Percentiles rank a stretch among this genome's conserved stretches.
These are phyloP conservation scores for Globisporangium nodosum DNA, from an alignment of 352 stramenopile genomes.

Conservation along the genomic window DNA sequence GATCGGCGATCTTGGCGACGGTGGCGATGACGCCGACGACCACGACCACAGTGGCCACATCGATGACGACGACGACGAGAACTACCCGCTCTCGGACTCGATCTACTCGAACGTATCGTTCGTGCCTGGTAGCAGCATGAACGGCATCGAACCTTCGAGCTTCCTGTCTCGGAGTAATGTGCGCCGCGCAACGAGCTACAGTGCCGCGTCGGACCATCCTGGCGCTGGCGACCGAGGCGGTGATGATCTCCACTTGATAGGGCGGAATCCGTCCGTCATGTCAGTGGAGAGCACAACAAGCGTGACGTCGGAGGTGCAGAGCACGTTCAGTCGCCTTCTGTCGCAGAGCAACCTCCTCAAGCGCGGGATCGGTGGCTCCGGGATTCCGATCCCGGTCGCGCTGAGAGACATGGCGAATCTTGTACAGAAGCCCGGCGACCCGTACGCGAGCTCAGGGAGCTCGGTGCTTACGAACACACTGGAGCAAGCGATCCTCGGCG, in stretches of 20 bases:
- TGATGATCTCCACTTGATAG: conserved; percentile 4
- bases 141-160: conserved; percentile 13
- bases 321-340: conserved; percentile 54
- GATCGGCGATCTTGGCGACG: conserved; percentile 10
- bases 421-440: conserved; percentile 37
- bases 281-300: conserved; percentile 36
- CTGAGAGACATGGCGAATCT: conserved; percentile 17
- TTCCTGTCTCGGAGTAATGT: conserved; percentile 17
- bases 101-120: conserved; percentile 60
- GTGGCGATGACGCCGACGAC: conserved; percentile 21
- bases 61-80: conserved; percentile 19
- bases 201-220: conserved; percentile 7
- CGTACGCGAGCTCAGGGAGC: conserved; percentile 33
- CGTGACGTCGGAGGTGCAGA: conserved; percentile 22
- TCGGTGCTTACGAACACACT: conserved; percentile 45
- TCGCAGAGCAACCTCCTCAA: conserved; percentile 60
- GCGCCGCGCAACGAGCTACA: conserved; percentile 11
- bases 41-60: conserved; percentile 9
- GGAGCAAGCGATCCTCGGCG: conserved; percentile 64
- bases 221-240: conserved; percentile 22
- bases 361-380: conserved; percentile 27
- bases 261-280: conserved; percentile 15
- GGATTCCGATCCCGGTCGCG: conserved; percentile 20
- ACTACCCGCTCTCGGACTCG: conserved; percentile 43
- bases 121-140: conserved; percentile 15